A percentile compares a stretch with the other conserved stretches of the same genome.
These are phyloP conservation scores for Lasiodiplodia theobromae DNA, from an alignment of 2,329 filamentous ascomycete species.

Conservation along the genomic window DNA sequence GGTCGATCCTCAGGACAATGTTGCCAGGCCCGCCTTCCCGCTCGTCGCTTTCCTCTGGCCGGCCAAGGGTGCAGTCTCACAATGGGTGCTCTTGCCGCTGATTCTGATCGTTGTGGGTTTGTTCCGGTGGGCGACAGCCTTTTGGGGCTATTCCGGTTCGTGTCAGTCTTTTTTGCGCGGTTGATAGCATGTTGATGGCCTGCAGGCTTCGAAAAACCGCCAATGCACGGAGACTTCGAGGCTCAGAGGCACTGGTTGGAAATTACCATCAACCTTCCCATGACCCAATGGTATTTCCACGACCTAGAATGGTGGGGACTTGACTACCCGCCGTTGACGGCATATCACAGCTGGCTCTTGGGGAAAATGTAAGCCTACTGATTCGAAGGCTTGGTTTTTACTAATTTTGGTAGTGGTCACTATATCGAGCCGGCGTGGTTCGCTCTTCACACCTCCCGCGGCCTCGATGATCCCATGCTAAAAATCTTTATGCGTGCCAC, in stretches of 20 bases:
- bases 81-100: constrained; percentile 90
- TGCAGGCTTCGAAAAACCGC: constrained; percentile 77
- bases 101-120: constrained; percentile 90
- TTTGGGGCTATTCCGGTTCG: constrained; percentile 93
- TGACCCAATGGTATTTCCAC: constrained; percentile 98
- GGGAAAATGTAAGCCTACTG: constrained; percentile 71
- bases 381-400: neutral
- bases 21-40: constrained; percentile 76
- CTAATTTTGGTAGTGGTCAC: constrained; percentile 62
- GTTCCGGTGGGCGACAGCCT: constrained; percentile 88
- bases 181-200: constrained; percentile 4
- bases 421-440: constrained; percentile 87
- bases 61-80: constrained; percentile 79
- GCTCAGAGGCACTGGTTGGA: constrained; percentile 99
- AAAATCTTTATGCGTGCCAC: constrained; percentile 97
- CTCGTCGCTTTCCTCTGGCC: constrained; percentile 95
- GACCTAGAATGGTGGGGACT: constrained; percentile 97
- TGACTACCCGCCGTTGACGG: constrained; percentile 96
- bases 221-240: constrained; percentile 97
- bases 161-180: constrained; percentile 29
- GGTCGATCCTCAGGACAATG: constrained; percentile 48
- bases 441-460: constrained; percentile 80
- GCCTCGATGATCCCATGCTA: constrained; percentile 76
- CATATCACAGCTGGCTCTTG: constrained; percentile 97
- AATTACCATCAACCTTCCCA: constrained; percentile 83